A percentile compares a stretch with the other conserved stretches of the same genome.
Conservation (phyloP, 179 eudicot genomes). For the Heliamphora pulchella region DNA sequence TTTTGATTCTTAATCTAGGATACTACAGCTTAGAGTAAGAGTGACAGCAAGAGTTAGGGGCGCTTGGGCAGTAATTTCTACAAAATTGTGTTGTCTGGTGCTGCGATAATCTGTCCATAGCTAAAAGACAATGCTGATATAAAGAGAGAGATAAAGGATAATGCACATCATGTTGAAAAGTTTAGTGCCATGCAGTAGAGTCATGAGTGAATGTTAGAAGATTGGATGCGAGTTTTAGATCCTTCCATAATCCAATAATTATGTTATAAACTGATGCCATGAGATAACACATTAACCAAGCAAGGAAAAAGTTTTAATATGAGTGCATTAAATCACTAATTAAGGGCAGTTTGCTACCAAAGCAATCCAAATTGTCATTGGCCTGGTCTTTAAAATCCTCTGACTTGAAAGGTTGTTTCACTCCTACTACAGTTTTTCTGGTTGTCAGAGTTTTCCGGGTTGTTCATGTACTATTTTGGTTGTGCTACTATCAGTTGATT, state of each 20-base stretch:
- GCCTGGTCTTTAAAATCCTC: neutral
- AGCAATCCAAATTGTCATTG: neutral
- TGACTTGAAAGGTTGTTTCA: neutral
- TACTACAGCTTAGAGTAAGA: neutral
- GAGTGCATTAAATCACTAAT: too few relatives aligned
- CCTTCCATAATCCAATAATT: neutral
- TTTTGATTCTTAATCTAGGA: neutral
- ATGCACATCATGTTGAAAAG: too few relatives aligned
- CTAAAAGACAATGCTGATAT: too few relatives aligned
- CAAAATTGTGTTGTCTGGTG: neutral
- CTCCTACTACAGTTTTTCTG: neutral
- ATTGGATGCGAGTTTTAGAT: neutral
- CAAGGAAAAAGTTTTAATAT: neutral
- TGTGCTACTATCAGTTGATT: slow-evolving; percentile 4
- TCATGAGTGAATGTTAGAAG: too few relatives aligned
- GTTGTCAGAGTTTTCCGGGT: neutral
- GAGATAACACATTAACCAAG: neutral
- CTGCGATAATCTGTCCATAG: neutral
- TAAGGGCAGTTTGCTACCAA: neutral
- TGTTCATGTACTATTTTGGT: neutral
- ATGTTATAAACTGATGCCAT: neutral
- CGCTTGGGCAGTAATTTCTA: neutral
- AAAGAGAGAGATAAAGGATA: too few relatives aligned
- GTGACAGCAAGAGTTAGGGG: neutral
- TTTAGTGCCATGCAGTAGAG: too few relatives aligned